Percentiles rank a stretch among this genome's conserved stretches.
Evolutionary conservation across 768 basidiomycete species (phyloP).

Genomic region (Kwoniella botswanensis): DNA sequence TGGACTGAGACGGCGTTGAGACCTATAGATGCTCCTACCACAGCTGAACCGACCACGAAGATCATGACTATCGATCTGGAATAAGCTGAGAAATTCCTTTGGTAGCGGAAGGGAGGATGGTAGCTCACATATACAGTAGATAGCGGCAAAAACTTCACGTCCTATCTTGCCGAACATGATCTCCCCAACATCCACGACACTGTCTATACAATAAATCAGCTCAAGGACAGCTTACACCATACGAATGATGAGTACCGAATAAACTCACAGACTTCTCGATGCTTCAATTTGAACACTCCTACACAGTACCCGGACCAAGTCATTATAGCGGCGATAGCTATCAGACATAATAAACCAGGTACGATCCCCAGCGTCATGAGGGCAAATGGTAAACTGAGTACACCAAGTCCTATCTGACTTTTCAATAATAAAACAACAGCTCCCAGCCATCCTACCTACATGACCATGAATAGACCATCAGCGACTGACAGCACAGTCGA

Average conservation of each 20-base stretch:
- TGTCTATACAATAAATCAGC: conserved; percentile 1
- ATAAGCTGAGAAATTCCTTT: background rate
- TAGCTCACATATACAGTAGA: conserved; percentile 33
- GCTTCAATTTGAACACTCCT: conserved; percentile 29
- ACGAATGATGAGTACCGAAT: background rate
- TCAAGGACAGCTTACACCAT: background rate
- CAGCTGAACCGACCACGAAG: conserved; percentile 43
- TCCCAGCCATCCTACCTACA: conserved; percentile 11
- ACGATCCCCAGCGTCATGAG: conserved; percentile 14
- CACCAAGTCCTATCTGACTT: conserved; percentile 10
- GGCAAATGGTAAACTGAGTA: conserved; percentile 11
- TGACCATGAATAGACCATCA: background rate
- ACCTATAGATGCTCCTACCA: conserved; percentile 47
- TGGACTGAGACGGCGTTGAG: conserved; percentile 57
- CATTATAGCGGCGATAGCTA: conserved; percentile 14
- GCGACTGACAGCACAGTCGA: conserved; percentile 13
- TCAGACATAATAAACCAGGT: conserved; percentile 5
- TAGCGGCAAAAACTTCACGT: conserved; percentile 27
- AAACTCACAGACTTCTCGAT: conserved; percentile 33
- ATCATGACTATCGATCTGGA: conserved; percentile 26
- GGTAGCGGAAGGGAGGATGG: background rate
- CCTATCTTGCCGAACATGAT: conserved; percentile 27
- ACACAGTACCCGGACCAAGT: conserved; percentile 21
- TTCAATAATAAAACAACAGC: conserved; percentile 4
- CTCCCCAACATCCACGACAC: conserved; percentile 13